Evolutionary conservation across 1,284 basidiomycete species (phyloP).

Genomic region (Apiotrichum veenhuisii): DNA sequence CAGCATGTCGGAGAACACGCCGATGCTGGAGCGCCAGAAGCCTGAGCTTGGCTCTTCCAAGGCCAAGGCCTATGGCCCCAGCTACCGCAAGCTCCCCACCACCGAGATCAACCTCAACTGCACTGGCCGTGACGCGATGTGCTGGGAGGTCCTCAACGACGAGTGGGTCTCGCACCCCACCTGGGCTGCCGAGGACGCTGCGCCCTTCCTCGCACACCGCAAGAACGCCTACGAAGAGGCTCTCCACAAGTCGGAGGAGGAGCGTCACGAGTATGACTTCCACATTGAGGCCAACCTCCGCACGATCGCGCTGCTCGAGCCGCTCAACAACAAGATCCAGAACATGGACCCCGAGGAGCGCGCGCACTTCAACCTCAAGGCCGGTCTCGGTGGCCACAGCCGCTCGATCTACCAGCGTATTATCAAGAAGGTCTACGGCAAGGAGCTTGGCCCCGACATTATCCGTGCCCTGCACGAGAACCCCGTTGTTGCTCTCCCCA

Average conservation of each 20-base stretch:
- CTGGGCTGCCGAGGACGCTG: conserved; percentile 92
- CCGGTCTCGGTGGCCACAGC: conserved; percentile 83
- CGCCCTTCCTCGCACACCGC: conserved; percentile 90
- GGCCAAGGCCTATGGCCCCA: conserved; percentile 65
- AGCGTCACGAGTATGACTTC: conserved; percentile 97
- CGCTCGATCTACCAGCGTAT: conserved; percentile 89
- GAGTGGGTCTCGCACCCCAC: conserved; percentile 96
- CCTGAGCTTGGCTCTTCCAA: conserved; percentile 48
- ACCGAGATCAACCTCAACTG: conserved; percentile 84
- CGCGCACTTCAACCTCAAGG: conserved; percentile 73
- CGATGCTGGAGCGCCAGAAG: conserved; percentile 62
- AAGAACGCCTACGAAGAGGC: conserved; percentile 97
- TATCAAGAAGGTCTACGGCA: conserved; percentile 91
- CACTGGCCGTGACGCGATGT: conserved; percentile 90
- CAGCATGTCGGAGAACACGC: conserved; percentile 53
- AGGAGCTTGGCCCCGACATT: conserved; percentile 71
- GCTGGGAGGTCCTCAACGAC: conserved; percentile 94
- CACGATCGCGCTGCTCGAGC: conserved; percentile 89
- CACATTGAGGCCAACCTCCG: conserved; percentile 88
- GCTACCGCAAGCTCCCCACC: conserved; percentile 84
- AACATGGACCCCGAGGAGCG: conserved; percentile 88
- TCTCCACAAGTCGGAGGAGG: conserved; percentile 94
- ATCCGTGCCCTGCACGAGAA: conserved; percentile 89
- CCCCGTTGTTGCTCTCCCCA: conserved; percentile 84
- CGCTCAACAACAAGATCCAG: conserved; percentile 78